Percentiles rank a stretch among this genome's conserved stretches.
phyloP scores from a whole-genome alignment of 2,329 filamentous ascomycete species.

The Exophiala aquamarina region DNA sequence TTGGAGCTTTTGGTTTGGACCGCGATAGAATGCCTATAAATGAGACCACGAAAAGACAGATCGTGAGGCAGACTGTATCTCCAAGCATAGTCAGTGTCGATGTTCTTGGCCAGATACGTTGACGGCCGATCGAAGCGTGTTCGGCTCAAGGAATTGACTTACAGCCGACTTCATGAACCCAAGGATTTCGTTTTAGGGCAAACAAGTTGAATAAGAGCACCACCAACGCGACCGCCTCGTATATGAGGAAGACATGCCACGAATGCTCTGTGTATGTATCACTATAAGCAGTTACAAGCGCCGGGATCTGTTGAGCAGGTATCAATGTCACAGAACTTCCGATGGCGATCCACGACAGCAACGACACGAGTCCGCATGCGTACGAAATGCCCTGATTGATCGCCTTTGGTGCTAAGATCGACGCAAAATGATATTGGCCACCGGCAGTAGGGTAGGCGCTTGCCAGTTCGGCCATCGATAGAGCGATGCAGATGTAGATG shows the following conservation, averaged over 20 bases:
- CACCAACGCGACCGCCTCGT: slow-evolving; percentile 22
- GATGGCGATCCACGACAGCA: slow-evolving; percentile 30
- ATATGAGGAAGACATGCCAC: slow-evolving; percentile 29
- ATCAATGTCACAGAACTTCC: slow-evolving; percentile 27
- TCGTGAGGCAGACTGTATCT: slow-evolving; percentile 24
- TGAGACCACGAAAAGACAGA: slow-evolving; percentile 32
- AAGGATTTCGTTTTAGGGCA: slow-evolving; percentile 7
- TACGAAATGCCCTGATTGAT: slow-evolving; percentile 16
- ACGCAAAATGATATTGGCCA: slow-evolving; percentile 33
- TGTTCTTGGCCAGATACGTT: background rate
- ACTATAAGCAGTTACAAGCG: slow-evolving; percentile 22
- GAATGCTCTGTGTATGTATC: slow-evolving; percentile 18
- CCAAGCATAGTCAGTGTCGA: background rate
- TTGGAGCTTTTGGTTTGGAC: slow-evolving; percentile 14
- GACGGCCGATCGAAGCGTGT: no score
- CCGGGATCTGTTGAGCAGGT: slow-evolving; percentile 29
- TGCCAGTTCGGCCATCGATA: slow-evolving; percentile 31
- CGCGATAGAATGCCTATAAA: slow-evolving; percentile 33
- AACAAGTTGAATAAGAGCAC: slow-evolving; percentile 28
- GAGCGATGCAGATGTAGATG: slow-evolving; percentile 12
- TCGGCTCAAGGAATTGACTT: no score
- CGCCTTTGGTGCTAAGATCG: slow-evolving; percentile 29
- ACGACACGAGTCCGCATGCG: slow-evolving; percentile 27
- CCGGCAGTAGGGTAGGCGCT: slow-evolving; percentile 33
- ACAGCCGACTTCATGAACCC: slow-evolving; percentile 15